A percentile compares a stretch with the other conserved stretches of the same genome.
Evolutionary conservation across 495 filamentous ascomycete genomes (phyloP).

Genomic region (Neurospora sublineolata): DNA sequence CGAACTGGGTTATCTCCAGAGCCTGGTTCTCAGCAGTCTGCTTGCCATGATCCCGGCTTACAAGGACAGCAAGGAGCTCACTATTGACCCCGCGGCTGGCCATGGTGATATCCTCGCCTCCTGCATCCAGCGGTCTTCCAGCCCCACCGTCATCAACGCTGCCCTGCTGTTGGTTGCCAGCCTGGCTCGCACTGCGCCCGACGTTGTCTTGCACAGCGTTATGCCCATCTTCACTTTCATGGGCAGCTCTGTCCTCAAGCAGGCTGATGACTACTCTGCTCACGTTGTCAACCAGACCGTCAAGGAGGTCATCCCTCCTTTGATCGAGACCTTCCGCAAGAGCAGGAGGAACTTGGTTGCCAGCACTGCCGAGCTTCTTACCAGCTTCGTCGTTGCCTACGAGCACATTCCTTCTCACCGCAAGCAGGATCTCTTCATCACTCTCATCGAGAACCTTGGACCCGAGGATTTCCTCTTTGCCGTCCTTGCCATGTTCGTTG

Average conservation of each 20-base stretch:
- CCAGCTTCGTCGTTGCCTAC: constrained; percentile 89
- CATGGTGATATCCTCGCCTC: constrained; percentile 81
- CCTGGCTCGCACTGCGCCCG: constrained; percentile 71
- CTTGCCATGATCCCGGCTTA: constrained; percentile 66
- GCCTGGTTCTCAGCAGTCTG: constrained; percentile 62
- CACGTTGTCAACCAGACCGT: constrained; percentile 87
- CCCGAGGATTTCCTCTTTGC: constrained; percentile 70
- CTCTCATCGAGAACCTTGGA: constrained; percentile 71
- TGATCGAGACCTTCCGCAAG: constrained; percentile 75
- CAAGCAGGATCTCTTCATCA: constrained; percentile 65
- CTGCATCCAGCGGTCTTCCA: constrained; percentile 78
- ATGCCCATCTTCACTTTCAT: constrained; percentile 99
- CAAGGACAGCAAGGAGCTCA: constrained; percentile 45
- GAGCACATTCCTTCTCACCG: constrained; percentile 86
- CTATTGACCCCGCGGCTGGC: constrained; percentile 63
- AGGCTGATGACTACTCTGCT: constrained; percentile 90
- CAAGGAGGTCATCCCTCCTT: constrained; percentile 75
- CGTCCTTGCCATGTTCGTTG: constrained; percentile 56
- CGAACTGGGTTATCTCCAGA: constrained; percentile 77
- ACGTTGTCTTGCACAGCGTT: constrained; percentile 83
- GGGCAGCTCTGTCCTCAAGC: constrained; percentile 74
- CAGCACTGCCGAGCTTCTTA: constrained; percentile 71
- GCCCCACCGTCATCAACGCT: constrained; percentile 80
- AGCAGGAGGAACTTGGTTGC: constrained; percentile 64
- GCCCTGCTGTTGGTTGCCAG: constrained; percentile 80